Evolutionary conservation across 768 basidiomycete species (phyloP), one percentile per base, ranked within the genome.

Genomic region (Lentinula detonsa): DNA sequence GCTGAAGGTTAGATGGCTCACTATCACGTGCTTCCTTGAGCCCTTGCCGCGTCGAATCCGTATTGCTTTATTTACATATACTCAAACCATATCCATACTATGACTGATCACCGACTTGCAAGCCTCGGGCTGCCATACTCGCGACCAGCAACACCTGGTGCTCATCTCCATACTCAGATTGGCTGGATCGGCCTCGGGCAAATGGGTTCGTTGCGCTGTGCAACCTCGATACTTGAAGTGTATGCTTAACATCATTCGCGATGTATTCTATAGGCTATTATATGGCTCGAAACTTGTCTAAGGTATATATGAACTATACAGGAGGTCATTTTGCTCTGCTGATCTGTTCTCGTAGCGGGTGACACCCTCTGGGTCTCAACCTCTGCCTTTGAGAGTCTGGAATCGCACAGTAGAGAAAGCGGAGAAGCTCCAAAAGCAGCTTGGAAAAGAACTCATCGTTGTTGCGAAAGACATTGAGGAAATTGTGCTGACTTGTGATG

Each of bases 231-330:
- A 13, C 1, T 3, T 43, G 23, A 39, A 5, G 2, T 48, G 46
- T 48, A 5, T 43, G 16, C 56, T 57, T 28, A 34, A 76, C 3
- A 72, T 87, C 15, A 87, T 88, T 21, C 81, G 82, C 21, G 90
- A 93, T 84, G 91, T 90, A 48, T 11, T 4, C 16, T 11, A 21
- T 33, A 56, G 55, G 55, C 9, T 83, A 78, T 66, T 71, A 77
- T 18, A 94, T 95, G 89, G 89, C 88, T 5, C 78, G 80, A 40
- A 96, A 95, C 71, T 78, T 96, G 37, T 90, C 90, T 1, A 83
- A 56, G 33, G 55, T 56, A 10, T 18, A 9, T 21, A 28, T 11
- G 7, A 37, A 28, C 7, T 33, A 11, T 10, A 33, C 0, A 11
- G 5, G 13, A 37, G 18, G n/a, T 56, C 11, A 3, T 13, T 16